Evolutionary conservation across 345 rosid species (phyloP), one percentile per base, ranked within the genome.

Genomic region (Garcia nutans): DNA sequence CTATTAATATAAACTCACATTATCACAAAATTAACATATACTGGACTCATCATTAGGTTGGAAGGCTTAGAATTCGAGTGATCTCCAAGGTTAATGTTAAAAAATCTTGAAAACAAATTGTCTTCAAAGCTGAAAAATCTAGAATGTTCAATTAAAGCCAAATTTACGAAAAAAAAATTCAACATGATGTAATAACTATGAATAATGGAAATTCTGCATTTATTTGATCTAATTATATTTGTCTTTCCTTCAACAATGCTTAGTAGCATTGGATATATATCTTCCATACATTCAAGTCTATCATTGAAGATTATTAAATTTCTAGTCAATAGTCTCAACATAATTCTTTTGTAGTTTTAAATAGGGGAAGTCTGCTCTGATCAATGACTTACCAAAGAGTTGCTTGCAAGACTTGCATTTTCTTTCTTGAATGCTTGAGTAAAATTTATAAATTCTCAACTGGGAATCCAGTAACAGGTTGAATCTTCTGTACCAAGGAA

Each of bases 401-500:
- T 50, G 17, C 17, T 16, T 5, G 41, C 41, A 37, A 50, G 55
- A 15, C 3, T 17, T 54, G 0, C 58, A 54, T 50, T 69, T 26
- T 5, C 61, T 22, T 20, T 10, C 60, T 22, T 11, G 12, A 19
- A 15, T 67, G 71, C 20, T 49, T 8, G 41, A 16, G 13, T 10
- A 4, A 33, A 58, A 75, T 76, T 72, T 83, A 89, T 65, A 87
- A 63, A 65, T 77, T 89, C 81, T 93, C 99, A 60, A 88, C 89
- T 20, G 98, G 98, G 79, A 96, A 93, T 77, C 98, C 93, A 0
- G 73, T 42, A 1, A 87, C 92, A 8, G 98, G 89, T 42, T 65
- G 77, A 68, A 85, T 80, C 73, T 85, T 86, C 17, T 86, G 83
- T 71, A 98, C 97, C 85, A 93, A 2, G 19, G 97, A 90, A 49